Evolutionary conservation across 331 rosid genomes (phyloP).

Genomic region (Arachis monticola): DNA sequence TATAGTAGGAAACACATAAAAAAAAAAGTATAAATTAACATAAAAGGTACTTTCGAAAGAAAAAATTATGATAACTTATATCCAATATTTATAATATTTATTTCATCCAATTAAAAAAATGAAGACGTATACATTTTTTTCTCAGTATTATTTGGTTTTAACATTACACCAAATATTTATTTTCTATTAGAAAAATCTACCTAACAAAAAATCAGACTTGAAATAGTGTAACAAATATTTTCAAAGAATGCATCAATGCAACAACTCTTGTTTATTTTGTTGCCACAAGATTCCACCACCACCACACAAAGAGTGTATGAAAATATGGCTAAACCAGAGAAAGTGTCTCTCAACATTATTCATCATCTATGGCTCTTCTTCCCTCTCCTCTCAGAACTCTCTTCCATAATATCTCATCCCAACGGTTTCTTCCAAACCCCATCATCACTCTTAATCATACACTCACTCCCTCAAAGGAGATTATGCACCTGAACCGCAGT

Average conservation of each 20-base stretch:
- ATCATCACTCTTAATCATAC: conserved; percentile 31
- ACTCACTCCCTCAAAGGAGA: conserved; percentile 29
- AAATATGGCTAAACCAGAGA: conserved; percentile 37
- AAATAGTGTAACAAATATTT: background rate
- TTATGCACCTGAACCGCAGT: conserved; percentile 14
- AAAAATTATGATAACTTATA: background rate
- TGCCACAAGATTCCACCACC: conserved; percentile 34
- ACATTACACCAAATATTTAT: background rate
- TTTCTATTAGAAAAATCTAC: background rate
- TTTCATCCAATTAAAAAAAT: background rate
- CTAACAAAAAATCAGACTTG: background rate
- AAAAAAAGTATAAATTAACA: no score
- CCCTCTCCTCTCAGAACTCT: conserved; percentile 35
- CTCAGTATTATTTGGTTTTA: background rate
- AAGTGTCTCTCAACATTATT: conserved; percentile 12
- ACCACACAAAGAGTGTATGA: conserved; percentile 47
- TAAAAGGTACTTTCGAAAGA: no score
- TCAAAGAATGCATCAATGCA: conserved; percentile 32
- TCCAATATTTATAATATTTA: background rate
- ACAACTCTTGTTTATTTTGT: conserved; percentile 23
- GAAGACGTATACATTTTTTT: no score
- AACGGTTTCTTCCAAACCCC: conserved; percentile 32
- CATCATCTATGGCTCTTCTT: conserved; percentile 58
- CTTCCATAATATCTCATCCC: conserved; percentile 43
- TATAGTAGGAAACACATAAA: background rate